A percentile compares a stretch with the other conserved stretches of the same genome.
These are phyloP conservation scores for Adansonia rubrostipa DNA, from an alignment of 441 rosid species.

Conservation along the genomic window DNA sequence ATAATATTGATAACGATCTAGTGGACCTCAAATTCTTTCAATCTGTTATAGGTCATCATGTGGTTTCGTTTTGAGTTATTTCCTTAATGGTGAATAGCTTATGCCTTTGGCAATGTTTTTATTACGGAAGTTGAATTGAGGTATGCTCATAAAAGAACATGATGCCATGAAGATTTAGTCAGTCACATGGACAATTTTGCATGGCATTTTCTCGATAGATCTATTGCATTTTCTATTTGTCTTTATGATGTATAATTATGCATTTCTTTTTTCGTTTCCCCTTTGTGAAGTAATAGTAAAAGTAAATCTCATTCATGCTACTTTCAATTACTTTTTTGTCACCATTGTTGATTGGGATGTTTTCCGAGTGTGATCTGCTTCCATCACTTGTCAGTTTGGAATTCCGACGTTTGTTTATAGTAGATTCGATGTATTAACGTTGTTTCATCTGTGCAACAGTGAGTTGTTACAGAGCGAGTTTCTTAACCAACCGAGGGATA, in stretches of 20 bases:
- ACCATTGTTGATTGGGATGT: neutral
- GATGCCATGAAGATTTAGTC: neutral
- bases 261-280: neutral
- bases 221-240: neutral
- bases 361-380: neutral
- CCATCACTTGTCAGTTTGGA: neutral
- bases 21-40: neutral
- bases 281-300: neutral
- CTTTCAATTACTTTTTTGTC: neutral
- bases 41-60: neutral
- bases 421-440: neutral
- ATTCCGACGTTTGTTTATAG: neutral
- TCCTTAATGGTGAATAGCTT: neutral
- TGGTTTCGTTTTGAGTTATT: neutral
- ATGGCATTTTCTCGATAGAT: neutral
- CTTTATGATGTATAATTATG: neutral
- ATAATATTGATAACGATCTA: neutral
- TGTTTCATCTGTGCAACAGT: conserved; percentile 44
- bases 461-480: conserved; percentile 85
- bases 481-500: conserved; percentile 76
- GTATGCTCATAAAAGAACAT: neutral
- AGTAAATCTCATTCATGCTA: neutral
- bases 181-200: neutral
- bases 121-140: neutral
- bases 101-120: neutral